Evolutionary conservation across 1,139 yeast species (phyloP).

Genomic region (Blastobotrys elegans): DNA sequence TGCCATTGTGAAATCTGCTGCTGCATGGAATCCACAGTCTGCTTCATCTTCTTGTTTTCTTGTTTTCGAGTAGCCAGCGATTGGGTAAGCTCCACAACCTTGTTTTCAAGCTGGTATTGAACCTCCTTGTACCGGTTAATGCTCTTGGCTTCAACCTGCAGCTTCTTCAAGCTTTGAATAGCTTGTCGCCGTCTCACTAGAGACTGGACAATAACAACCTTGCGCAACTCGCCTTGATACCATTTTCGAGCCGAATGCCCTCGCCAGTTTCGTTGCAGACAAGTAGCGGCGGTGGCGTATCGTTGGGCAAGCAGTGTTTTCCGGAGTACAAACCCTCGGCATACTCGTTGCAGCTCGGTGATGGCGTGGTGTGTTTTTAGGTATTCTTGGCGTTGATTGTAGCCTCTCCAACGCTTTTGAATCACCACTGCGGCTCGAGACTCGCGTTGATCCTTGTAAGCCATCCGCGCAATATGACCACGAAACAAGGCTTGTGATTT

Average conservation of each 20-base stretch:
- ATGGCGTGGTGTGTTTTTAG: slow-evolving; percentile 46
- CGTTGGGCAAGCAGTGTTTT: slow-evolving; percentile 44
- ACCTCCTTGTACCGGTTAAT: slow-evolving; percentile 87
- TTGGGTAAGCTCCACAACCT: slow-evolving; percentile 91
- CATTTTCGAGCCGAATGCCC: slow-evolving; percentile 49
- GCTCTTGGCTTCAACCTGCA: slow-evolving; percentile 83
- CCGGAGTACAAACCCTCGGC: slow-evolving; percentile 64
- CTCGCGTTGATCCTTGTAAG: slow-evolving; percentile 56
- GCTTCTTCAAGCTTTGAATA: slow-evolving; percentile 51
- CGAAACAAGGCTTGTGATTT: slow-evolving; percentile 57
- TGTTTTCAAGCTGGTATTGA: slow-evolving; percentile 87
- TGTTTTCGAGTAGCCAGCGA: slow-evolving; percentile 69
- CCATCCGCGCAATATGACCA: slow-evolving; percentile 57
- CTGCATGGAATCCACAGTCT: slow-evolving; percentile 52
- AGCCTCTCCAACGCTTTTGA: slow-evolving; percentile 73
- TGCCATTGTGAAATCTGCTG: slow-evolving; percentile 34
- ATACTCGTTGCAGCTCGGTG: slow-evolving; percentile 57
- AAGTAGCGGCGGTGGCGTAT: slow-evolving; percentile 57
- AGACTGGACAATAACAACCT: slow-evolving; percentile 71
- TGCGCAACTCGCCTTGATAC: slow-evolving; percentile 41
- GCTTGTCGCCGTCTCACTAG: slow-evolving; percentile 76
- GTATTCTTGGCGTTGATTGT: slow-evolving; percentile 47
- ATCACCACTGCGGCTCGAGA: slow-evolving; percentile 61
- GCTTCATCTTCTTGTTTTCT: slow-evolving; percentile 69
- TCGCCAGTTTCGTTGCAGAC: slow-evolving; percentile 66